phyloP scores from a whole-genome alignment of 257 asterid genomes.

The Pogostemon cablin region DNA sequence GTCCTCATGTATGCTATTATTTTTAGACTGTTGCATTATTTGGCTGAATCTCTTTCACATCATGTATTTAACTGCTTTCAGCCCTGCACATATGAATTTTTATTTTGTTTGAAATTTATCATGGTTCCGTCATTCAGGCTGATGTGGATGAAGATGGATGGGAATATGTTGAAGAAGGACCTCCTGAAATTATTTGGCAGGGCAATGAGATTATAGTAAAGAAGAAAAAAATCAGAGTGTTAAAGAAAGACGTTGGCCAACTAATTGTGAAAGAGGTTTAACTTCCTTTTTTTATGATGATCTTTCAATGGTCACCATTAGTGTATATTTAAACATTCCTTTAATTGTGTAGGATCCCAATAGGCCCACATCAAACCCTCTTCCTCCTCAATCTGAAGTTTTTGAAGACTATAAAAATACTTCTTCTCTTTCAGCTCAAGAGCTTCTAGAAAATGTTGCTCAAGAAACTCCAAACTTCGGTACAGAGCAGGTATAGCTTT shows the following conservation, averaged over 20 bases:
- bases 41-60: neutral
- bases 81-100: neutral
- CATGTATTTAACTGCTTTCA: too few relatives aligned
- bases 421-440: slow-evolving; percentile 74
- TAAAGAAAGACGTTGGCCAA: slow-evolving; percentile 55
- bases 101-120: slow-evolving; percentile 1
- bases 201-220: slow-evolving; percentile 96
- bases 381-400: slow-evolving; percentile 87
- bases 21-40: slow-evolving; percentile 6
- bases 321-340: slow-evolving; percentile 29
- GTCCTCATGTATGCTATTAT: neutral
- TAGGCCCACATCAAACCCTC: slow-evolving; percentile 96
- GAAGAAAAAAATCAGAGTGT: slow-evolving; percentile 80
- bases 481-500: slow-evolving; percentile 76
- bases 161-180: slow-evolving; percentile 96
- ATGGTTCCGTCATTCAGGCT: slow-evolving; percentile 40
- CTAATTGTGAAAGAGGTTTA: slow-evolving; percentile 56
- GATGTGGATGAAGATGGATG: slow-evolving; percentile 66
- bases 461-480: slow-evolving; percentile 97
- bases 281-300: slow-evolving; percentile 21
- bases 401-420: slow-evolving; percentile 60
- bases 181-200: slow-evolving; percentile 95
- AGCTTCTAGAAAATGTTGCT: slow-evolving; percentile 79
- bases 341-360: slow-evolving; percentile 59
- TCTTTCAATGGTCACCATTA: slow-evolving; percentile 5